Conservation (phyloP, 202 grass and related monocot genomes). For the Saccharum hybrid region DNA sequence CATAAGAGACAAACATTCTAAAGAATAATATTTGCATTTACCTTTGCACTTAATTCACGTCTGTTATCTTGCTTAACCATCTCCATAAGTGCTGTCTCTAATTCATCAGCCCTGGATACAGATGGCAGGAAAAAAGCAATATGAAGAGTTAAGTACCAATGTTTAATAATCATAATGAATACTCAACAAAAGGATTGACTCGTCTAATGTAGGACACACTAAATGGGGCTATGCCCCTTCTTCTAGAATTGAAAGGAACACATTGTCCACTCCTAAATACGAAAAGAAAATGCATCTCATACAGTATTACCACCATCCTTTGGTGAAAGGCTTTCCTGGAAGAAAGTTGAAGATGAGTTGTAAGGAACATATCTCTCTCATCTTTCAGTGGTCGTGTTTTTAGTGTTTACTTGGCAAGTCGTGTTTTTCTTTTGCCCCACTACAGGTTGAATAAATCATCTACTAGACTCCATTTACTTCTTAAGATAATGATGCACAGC, state of each 20-base stretch:
- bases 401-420: not conserved
- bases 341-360: not conserved
- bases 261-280: not conserved
- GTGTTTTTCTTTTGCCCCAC: not conserved
- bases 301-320: not conserved
- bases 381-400: not conserved
- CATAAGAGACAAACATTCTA: conserved; percentile 28
- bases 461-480: not conserved
- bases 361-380: not conserved
- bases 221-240: not conserved
- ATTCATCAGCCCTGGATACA: conserved; percentile 83
- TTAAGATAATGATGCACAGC: not conserved
- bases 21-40: conserved; percentile 41
- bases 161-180: not conserved
- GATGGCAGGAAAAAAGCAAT: conserved; percentile 26
- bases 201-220: not conserved
- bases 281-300: not conserved
- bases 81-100: conserved; percentile 97
- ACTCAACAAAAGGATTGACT: not conserved
- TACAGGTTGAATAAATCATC: not conserved
- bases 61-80: conserved; percentile 99
- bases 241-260: not conserved
- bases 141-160: not conserved
- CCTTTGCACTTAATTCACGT: conserved; percentile 88
- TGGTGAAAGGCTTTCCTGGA: not conserved